A percentile compares a stretch with the other conserved stretches of the same genome.
These are phyloP conservation scores for Fusarium robinianum DNA, from an alignment of 2,329 filamentous ascomycete species.

Conservation along the genomic window DNA sequence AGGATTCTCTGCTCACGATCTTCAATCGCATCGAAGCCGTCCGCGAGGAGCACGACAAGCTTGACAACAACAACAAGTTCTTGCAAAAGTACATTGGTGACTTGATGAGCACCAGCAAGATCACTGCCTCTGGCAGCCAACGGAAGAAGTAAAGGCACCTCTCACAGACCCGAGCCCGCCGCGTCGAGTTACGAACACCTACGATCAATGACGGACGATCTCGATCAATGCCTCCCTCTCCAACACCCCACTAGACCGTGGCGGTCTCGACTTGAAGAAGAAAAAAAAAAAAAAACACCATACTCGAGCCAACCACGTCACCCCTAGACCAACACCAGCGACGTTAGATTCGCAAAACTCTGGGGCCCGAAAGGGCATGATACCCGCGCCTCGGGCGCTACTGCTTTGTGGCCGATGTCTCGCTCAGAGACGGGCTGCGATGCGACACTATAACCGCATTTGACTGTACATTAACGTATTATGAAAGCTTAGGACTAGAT, in stretches of 20 bases:
- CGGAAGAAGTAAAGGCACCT: conserved; percentile 55
- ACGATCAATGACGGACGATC: not conserved
- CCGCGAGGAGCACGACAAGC: conserved; percentile 91
- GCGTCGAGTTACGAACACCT: too few species aligned
- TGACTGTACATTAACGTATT: conserved; percentile 37
- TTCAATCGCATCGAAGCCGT: conserved; percentile 95
- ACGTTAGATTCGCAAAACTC: conserved; percentile 30
- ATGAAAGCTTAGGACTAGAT: conserved; percentile 30
- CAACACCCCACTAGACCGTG: not conserved
- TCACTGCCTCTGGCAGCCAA: conserved; percentile 61
- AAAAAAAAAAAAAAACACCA: too few species aligned
- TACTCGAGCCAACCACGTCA: conserved; percentile 8
- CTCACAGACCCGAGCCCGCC: too few species aligned
- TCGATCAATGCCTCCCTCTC: not conserved
- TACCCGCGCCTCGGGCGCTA: conserved; percentile 37
- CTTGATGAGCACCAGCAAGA: conserved; percentile 84
- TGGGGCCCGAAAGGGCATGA: conserved; percentile 37
- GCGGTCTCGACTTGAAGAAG: conserved; percentile 7
- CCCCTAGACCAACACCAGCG: conserved; percentile 21
- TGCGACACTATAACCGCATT: conserved; percentile 24
- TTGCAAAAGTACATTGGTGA: conserved; percentile 98
- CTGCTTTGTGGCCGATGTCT: conserved; percentile 24
- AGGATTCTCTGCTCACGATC: conserved; percentile 86
- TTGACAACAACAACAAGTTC: conserved; percentile 96
- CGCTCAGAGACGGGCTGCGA: conserved; percentile 14